Percentiles rank a stretch among this genome's conserved stretches.
These are phyloP conservation scores for Plantago coronopus DNA, from an alignment of 305 asterid genomes.

Conservation along the genomic window DNA sequence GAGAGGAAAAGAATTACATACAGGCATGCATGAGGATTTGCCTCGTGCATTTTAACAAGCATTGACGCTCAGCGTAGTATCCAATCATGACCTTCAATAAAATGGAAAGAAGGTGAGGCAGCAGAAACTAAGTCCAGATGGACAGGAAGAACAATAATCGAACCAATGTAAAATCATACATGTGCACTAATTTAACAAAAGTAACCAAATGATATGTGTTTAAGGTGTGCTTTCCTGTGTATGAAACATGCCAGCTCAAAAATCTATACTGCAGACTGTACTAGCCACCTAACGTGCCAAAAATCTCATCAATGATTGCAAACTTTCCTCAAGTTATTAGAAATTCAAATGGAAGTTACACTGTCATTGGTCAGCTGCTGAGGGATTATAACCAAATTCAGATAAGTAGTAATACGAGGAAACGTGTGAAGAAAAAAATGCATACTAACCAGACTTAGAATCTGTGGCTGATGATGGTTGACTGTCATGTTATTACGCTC, in stretches of 20 bases:
- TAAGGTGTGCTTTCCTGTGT: too few relatives aligned
- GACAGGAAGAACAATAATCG: neutral
- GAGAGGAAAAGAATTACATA: conserved; percentile 38
- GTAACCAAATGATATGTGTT: too few relatives aligned
- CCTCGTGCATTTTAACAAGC: conserved; percentile 86
- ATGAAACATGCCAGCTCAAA: too few relatives aligned
- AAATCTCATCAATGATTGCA: too few relatives aligned
- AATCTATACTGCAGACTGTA: too few relatives aligned
- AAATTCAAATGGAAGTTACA: too few relatives aligned
- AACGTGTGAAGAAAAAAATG: neutral
- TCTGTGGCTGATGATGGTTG: conserved; percentile 32
- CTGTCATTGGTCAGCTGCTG: too few relatives aligned
- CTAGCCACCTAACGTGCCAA: too few relatives aligned
- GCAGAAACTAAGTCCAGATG: conserved; percentile 13
- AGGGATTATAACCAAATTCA: neutral
- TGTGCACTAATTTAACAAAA: neutral
- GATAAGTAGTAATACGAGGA: neutral
- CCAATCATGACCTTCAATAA: conserved; percentile 63
- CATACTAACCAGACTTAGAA: conserved; percentile 66
- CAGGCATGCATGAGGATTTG: conserved; percentile 76
- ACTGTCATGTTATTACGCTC: conserved; percentile 33
- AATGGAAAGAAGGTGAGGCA: conserved; percentile 16
- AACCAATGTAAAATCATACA: neutral
- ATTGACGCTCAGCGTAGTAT: conserved; percentile 79
- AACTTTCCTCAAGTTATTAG: too few relatives aligned